These are phyloP conservation scores for Amoeboaphelidium protococcarum DNA, from an alignment of 371 early-diverging fungal species.

Conservation along the genomic window DNA sequence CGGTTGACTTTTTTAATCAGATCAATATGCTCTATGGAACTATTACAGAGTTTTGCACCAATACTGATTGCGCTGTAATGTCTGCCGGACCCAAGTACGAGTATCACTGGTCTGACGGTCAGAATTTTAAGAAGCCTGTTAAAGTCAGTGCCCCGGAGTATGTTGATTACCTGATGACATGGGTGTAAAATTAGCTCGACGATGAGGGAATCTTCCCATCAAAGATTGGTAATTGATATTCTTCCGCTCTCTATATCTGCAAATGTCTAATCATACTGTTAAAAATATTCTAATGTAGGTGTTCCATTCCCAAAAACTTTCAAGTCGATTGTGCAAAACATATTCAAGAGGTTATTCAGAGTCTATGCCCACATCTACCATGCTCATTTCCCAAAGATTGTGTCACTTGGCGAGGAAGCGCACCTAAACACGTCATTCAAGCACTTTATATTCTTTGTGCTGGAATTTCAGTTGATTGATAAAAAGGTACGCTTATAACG, in stretches of 20 bases:
- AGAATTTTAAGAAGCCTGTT: constrained; percentile 37
- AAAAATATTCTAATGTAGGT: not conserved
- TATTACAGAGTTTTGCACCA: constrained; percentile 61
- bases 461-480: constrained; percentile 46
- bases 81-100: constrained; percentile 41
- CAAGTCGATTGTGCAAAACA: constrained; percentile 21
- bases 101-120: constrained; percentile 55
- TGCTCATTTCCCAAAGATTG: constrained; percentile 37
- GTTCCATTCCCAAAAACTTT: constrained; percentile 1
- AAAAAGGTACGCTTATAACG: too few relatives aligned
- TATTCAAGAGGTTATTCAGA: constrained; percentile 49
- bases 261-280: not conserved
- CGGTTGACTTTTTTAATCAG: constrained; percentile 77
- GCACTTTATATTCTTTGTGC: constrained; percentile 57
- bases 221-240: constrained; percentile 21
- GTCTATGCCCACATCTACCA: constrained; percentile 70
- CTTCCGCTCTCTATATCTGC: not conserved
- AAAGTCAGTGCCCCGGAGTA: constrained; percentile 59
- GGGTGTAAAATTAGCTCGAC: constrained; percentile 49
- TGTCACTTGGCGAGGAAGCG: constrained; percentile 39
- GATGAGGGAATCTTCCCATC: constrained; percentile 50
- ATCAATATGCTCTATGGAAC: constrained; percentile 65
- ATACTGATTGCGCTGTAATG: constrained; percentile 53
- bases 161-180: constrained; percentile 47
- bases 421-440: constrained; percentile 65